These are phyloP conservation scores for Colletotrichum sp. DNA, from an alignment of 2,329 filamentous ascomycete species.

Conservation along the genomic window DNA sequence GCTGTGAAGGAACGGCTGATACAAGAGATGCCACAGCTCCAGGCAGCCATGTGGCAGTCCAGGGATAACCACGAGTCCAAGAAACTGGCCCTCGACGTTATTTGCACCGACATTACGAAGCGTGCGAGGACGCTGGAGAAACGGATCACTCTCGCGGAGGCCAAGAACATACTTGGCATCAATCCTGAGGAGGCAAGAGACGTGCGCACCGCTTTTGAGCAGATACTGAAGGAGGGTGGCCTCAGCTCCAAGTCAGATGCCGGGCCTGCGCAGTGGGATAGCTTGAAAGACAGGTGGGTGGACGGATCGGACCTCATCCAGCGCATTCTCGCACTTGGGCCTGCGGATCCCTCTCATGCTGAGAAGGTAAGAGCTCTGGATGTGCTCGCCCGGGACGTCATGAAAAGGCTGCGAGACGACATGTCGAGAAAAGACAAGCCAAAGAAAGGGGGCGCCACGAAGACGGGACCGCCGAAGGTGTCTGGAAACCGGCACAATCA, in stretches of 20 bases:
- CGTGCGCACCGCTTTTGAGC: constrained; percentile 69
- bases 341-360: constrained; percentile 56
- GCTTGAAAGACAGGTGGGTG: constrained; percentile 73
- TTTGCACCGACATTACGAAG: constrained; percentile 84
- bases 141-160: constrained; percentile 75
- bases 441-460: constrained; percentile 12
- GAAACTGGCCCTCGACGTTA: constrained; percentile 75
- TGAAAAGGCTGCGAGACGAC: constrained; percentile 77
- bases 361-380: constrained; percentile 71
- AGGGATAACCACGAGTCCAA: constrained; percentile 65
- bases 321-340: constrained; percentile 55
- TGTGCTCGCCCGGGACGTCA: constrained; percentile 75
- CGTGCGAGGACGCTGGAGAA: constrained; percentile 70
- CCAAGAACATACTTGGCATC: constrained; percentile 64
- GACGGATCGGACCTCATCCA: constrained; percentile 60
- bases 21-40: constrained; percentile 67
- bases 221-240: constrained; percentile 67
- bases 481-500: not conserved
- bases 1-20: constrained; percentile 72
- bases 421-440: constrained; percentile 58
- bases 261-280: constrained; percentile 73
- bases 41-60: constrained; percentile 63
- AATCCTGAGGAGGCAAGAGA: constrained; percentile 57
- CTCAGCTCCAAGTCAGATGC: constrained; percentile 78
- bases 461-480: not conserved